Conservation (phyloP, 164 flowering plant species). For the Macadamia integrifolia region DNA sequence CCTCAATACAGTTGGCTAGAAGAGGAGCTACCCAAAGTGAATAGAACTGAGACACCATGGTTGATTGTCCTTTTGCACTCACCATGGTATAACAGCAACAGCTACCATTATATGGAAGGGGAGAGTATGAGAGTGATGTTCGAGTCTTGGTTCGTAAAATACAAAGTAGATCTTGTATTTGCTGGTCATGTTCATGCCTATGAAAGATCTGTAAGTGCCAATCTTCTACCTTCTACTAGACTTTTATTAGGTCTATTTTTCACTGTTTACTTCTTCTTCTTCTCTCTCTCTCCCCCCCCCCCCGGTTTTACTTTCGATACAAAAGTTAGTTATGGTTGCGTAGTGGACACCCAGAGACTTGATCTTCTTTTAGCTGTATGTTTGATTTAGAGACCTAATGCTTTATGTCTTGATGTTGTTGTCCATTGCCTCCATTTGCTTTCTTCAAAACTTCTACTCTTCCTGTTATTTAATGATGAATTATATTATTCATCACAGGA, state of each 20-base stretch:
- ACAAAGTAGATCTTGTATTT: slow-evolving; percentile 78
- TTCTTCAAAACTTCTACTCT: not conserved
- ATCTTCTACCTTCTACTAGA: not conserved
- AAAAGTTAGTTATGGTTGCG: not conserved
- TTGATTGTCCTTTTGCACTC: slow-evolving; percentile 71
- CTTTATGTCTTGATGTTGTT: not conserved
- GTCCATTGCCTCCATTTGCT: not conserved
- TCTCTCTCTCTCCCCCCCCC: no score
- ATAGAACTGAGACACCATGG: slow-evolving; percentile 87
- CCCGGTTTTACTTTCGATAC: no score
- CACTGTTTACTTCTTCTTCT: no score
- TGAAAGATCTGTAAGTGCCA: slow-evolving; percentile 67
- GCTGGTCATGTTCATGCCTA: slow-evolving; percentile 94
- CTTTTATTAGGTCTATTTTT: not conserved
- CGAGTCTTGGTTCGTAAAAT: slow-evolving; percentile 65
- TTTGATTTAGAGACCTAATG: not conserved
- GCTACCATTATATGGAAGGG: slow-evolving; percentile 82
- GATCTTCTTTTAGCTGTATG: no score
- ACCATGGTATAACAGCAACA: slow-evolving; percentile 66
- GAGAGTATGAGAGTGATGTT: slow-evolving; percentile 75
- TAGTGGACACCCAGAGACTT: no score
- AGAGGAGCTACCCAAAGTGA: slow-evolving; percentile 58
- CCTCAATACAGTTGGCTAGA: slow-evolving; percentile 72
- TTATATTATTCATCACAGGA: slow-evolving; percentile 38
- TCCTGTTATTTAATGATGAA: no score